Evolutionary conservation across 139 green algal species (phyloP).

Genomic region (Closterium sp.): DNA sequence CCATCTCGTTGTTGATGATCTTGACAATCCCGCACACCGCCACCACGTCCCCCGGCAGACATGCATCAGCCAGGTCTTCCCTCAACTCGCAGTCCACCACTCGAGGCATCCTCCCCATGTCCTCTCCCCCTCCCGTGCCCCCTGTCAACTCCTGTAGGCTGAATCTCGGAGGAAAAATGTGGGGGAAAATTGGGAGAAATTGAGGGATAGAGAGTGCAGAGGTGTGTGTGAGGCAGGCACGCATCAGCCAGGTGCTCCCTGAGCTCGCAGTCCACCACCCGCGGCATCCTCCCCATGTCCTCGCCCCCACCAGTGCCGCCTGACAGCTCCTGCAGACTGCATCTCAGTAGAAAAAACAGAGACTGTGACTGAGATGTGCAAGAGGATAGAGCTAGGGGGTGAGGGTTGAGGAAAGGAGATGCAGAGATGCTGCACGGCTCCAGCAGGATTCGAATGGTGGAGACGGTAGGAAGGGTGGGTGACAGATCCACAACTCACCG

Average conservation of each 20-base stretch:
- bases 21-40: constrained; percentile 80
- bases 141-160: too few species aligned
- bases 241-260: constrained; percentile 73
- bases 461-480: background rate
- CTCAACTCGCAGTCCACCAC: too few species aligned
- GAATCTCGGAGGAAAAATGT: too few species aligned
- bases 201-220: too few species aligned
- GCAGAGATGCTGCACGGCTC: too few species aligned
- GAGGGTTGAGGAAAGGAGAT: too few species aligned
- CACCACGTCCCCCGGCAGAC: constrained; percentile 62
- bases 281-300: constrained; percentile 58
- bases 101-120: too few species aligned
- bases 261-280: constrained; percentile 80
- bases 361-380: too few species aligned
- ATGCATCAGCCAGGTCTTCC: too few species aligned
- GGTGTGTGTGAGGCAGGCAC: constrained; percentile 51
- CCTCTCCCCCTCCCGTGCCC: too few species aligned
- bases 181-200: too few species aligned
- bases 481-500: constrained; percentile 10
- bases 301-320: constrained; percentile 43
- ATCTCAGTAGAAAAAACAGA: too few species aligned
- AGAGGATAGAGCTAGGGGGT: background rate
- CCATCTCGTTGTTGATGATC: constrained; percentile 51
- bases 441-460: background rate
- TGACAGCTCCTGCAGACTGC: constrained; percentile 60